Conservation (phyloP, 176 grass and related monocot species). For the Poa pratensis region DNA sequence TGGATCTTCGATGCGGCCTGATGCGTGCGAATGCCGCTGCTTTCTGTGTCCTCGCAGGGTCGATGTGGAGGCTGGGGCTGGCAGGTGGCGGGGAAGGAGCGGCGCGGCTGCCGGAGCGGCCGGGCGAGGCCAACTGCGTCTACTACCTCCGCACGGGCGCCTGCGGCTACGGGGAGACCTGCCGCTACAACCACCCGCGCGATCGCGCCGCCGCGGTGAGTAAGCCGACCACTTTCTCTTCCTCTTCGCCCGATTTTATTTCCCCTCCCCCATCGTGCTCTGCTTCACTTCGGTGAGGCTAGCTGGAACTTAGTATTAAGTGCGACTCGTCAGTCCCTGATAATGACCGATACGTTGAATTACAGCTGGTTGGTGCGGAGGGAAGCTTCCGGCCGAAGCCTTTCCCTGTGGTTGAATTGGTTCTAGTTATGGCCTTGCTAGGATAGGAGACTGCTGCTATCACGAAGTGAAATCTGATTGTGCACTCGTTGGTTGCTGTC, state of each 20-base stretch:
- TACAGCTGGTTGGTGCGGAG: constrained; percentile 16
- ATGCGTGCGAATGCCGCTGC: neutral
- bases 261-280: constrained; percentile 19
- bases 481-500: constrained; percentile 9
- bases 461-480: constrained; percentile 38
- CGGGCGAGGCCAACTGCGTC: constrained; percentile 75
- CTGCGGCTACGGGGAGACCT: constrained; percentile 86
- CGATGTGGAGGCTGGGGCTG: constrained; percentile 84
- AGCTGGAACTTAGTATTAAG: neutral
- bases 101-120: constrained; percentile 71
- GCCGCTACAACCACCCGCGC: constrained; percentile 95
- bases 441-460: neutral
- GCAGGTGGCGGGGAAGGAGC: constrained; percentile 29
- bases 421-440: neutral
- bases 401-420: neutral
- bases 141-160: constrained; percentile 90
- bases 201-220: constrained; percentile 63
- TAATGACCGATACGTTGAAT: constrained; percentile 38
- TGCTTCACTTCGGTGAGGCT: neutral
- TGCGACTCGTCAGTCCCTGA: constrained; percentile 27
- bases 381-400: constrained; percentile 33
- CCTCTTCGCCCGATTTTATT: constrained; percentile 18
- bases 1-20: constrained; percentile 29
- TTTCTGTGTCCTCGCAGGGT: constrained; percentile 46
- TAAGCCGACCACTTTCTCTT: neutral